These are phyloP conservation scores for Epipyxis sp. DNA, from an alignment of 108 stramenopile species.

Conservation along the genomic window DNA sequence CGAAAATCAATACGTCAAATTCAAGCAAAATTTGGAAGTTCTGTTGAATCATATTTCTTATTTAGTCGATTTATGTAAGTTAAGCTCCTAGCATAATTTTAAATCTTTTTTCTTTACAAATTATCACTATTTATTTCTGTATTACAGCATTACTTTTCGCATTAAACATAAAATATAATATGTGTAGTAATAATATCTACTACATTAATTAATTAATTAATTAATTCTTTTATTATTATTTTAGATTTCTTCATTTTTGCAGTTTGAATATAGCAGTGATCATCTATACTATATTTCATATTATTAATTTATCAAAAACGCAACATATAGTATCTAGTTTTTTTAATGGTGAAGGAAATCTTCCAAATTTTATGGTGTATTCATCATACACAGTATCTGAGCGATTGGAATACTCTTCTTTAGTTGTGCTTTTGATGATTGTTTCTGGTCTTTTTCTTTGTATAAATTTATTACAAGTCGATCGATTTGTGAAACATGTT, in stretches of 20 bases:
- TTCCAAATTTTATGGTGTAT: slow-evolving; percentile 6
- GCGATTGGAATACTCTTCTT: neutral
- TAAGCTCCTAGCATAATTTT: too few relatives aligned
- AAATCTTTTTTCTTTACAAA: too few relatives aligned
- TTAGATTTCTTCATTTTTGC: too few relatives aligned
- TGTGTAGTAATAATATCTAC: neutral
- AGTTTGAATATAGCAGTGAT: too few relatives aligned
- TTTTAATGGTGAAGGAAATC: neutral
- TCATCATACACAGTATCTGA: neutral
- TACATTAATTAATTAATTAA: too few relatives aligned
- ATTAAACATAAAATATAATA: neutral
- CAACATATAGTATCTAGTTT: neutral
- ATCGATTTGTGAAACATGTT: neutral
- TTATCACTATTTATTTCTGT: too few relatives aligned
- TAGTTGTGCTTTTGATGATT: neutral
- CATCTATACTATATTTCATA: neutral
- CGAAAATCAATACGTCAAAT: neutral
- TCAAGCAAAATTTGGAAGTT: neutral
- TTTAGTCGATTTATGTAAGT: neutral
- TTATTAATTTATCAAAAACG: neutral
- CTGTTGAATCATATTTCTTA: slow-evolving; percentile 13
- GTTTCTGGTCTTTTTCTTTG: neutral
- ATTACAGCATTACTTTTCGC: too few relatives aligned
- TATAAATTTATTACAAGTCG: neutral
- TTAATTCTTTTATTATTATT: too few relatives aligned